phyloP scores from a whole-genome alignment of 2,329 filamentous ascomycete species.

The Talaromyces sp. region DNA sequence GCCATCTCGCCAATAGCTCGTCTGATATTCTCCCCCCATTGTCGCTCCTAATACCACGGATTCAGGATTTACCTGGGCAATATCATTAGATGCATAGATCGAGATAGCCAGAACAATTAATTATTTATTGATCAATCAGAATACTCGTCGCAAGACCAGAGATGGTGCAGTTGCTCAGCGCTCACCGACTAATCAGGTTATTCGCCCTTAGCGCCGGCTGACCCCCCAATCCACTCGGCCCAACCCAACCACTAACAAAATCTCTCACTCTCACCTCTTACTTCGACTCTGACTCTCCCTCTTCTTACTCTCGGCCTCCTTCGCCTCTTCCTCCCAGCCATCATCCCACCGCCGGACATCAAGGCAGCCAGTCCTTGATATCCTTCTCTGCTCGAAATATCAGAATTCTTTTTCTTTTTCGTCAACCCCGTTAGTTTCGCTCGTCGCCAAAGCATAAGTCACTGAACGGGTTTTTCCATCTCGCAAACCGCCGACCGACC shows the following conservation, averaged over 20 bases:
- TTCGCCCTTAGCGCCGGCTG: constrained; percentile 14
- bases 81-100: background rate
- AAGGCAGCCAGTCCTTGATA: constrained; percentile 9
- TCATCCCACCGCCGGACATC: constrained; percentile 9
- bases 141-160: background rate
- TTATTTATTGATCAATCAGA: background rate
- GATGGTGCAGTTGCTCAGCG: background rate
- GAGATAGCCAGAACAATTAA: background rate
- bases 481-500: background rate
- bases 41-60: background rate
- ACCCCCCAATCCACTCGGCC: background rate
- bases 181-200: constrained; percentile 16
- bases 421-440: background rate
- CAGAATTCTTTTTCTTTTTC: background rate
- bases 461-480: background rate
- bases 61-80: background rate
- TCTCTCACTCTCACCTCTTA: constrained; percentile 10
- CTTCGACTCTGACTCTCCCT: constrained; percentile 1
- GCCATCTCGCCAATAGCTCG: background rate
- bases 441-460: background rate
- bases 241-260: constrained; percentile 12
- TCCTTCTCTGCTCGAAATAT: background rate
- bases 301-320: background rate
- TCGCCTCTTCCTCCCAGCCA: background rate
- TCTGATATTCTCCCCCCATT: background rate